phyloP scores from a whole-genome alignment of 1,284 basidiomycete species.

The Meira miltonrushii region DNA sequence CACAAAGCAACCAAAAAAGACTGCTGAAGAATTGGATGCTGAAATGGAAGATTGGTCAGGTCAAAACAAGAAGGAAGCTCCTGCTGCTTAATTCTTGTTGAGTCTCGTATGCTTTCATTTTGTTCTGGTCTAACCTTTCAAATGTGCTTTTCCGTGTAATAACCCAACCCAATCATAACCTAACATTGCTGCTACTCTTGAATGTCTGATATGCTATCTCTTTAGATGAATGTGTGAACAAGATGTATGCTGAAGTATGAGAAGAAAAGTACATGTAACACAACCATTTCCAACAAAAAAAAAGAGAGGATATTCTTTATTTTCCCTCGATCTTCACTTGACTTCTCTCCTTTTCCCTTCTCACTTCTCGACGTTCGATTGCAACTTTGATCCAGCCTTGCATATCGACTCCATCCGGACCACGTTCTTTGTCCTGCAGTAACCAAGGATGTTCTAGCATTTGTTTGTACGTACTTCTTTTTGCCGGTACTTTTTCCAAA shows the following conservation, averaged over 20 bases:
- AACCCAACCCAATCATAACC: too few species aligned
- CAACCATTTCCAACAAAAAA: too few species aligned
- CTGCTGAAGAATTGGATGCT: conserved; percentile 60
- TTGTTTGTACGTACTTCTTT: conserved; percentile 76
- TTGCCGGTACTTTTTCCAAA: conserved; percentile 57
- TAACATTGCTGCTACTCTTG: too few species aligned
- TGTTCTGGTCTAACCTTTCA: too few species aligned
- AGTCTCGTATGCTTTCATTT: too few species aligned
- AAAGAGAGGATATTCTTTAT: neutral
- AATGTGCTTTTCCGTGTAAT: too few species aligned
- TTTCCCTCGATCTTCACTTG: conserved; percentile 1
- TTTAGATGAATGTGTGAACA: too few species aligned
- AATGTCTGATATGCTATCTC: too few species aligned
- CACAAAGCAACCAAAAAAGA: conserved; percentile 57
- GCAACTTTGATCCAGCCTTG: conserved; percentile 42
- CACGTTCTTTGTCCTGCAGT: conserved; percentile 49
- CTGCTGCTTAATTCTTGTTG: too few species aligned
- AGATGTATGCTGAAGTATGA: too few species aligned
- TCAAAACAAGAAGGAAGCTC: too few species aligned
- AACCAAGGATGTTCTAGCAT: conserved; percentile 75
- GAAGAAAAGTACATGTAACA: too few species aligned
- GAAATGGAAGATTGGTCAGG: conserved; percentile 58
- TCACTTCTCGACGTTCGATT: conserved; percentile 8
- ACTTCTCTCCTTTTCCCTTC: conserved; percentile 5
- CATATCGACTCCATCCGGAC: conserved; percentile 52